Evolutionary conservation across 176 grass and related monocot species (phyloP).

Genomic region (Dactylis glomerata): DNA sequence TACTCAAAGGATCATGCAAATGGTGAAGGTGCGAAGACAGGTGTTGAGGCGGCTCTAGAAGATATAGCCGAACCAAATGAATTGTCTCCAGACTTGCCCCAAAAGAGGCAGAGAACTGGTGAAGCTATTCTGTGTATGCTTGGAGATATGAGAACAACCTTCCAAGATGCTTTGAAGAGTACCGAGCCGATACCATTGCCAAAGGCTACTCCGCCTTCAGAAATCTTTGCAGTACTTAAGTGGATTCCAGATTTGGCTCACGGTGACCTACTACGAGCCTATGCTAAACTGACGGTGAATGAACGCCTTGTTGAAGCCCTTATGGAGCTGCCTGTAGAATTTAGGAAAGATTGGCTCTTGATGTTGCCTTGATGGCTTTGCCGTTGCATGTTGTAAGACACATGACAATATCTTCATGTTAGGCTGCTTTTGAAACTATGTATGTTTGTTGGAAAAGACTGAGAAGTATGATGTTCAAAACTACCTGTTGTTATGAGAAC

Average conservation of each 20-base stretch:
- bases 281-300: not conserved
- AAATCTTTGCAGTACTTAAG: not conserved
- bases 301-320: not conserved
- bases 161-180: not conserved
- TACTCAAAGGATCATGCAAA: not conserved
- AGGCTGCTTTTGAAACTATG: not conserved
- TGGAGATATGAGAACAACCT: not conserved
- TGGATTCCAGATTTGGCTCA: not conserved
- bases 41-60: not conserved
- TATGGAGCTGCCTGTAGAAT: too few species aligned
- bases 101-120: not conserved
- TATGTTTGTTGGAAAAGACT: too few species aligned
- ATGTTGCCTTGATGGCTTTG: not conserved
- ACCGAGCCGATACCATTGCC: not conserved
- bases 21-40: not conserved
- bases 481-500: too few species aligned
- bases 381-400: not conserved
- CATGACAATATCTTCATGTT: not conserved
- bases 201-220: not conserved
- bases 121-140: not conserved
- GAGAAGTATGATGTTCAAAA: too few species aligned
- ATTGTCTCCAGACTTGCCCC: not conserved
- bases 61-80: not conserved
- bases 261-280: not conserved
- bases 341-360: too few species aligned